Evolutionary conservation across 1,284 basidiomycete genomes (phyloP).

Genomic region (Garcileccinum viscosum): DNA sequence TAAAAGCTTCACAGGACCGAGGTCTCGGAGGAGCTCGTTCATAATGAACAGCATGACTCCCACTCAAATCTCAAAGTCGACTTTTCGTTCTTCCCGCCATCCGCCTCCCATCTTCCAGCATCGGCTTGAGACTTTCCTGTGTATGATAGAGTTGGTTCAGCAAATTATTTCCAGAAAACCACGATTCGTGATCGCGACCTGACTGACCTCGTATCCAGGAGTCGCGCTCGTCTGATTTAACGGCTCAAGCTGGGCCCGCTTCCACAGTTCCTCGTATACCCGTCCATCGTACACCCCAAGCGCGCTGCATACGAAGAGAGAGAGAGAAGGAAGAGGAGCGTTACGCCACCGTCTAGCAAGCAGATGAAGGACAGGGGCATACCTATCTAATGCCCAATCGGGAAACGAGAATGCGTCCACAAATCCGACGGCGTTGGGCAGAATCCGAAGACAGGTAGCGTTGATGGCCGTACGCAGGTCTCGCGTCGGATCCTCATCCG

Average conservation of each 20-base stretch:
- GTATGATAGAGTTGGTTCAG: neutral
- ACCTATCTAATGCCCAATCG: slow-evolving; percentile 81
- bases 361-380: slow-evolving; percentile 14
- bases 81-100: slow-evolving; percentile 24
- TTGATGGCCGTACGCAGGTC: slow-evolving; percentile 62
- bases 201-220: slow-evolving; percentile 59
- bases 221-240: slow-evolving; percentile 61
- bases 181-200: neutral
- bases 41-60: too few species aligned
- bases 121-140: slow-evolving; percentile 35
- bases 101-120: slow-evolving; percentile 32
- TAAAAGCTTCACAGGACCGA: neutral
- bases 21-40: too few species aligned
- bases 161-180: neutral
- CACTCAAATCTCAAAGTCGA: slow-evolving; percentile 27
- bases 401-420: slow-evolving; percentile 79
- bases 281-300: slow-evolving; percentile 71
- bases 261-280: slow-evolving; percentile 75
- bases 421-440: slow-evolving; percentile 74
- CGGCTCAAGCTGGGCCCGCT: slow-evolving; percentile 67
- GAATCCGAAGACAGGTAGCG: slow-evolving; percentile 53
- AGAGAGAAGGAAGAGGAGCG: neutral
- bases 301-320: slow-evolving; percentile 45
- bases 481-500: slow-evolving; percentile 51
- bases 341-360: neutral